These are phyloP conservation scores for Thraustotheca clavata DNA, from an alignment of 352 stramenopile genomes.

Conservation along the genomic window DNA sequence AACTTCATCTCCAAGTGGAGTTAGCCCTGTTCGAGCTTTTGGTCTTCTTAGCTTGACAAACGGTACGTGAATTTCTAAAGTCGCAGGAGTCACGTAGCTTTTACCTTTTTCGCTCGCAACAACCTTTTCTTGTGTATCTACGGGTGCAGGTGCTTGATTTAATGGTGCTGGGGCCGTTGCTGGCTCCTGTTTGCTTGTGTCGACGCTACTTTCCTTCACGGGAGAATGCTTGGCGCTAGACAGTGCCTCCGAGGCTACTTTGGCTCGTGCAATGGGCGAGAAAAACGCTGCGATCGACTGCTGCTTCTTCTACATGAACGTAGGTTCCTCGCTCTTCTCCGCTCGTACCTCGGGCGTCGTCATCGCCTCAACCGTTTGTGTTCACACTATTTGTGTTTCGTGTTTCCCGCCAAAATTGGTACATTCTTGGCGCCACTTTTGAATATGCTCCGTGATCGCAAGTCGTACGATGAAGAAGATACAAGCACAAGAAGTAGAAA, in stretches of 20 bases:
- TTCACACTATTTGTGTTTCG: no score
- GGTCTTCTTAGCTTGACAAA: no score
- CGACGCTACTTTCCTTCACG: neutral
- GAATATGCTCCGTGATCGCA: no score
- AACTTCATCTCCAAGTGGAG: no score
- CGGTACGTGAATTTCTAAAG: no score
- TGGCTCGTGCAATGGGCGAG: slow-evolving; percentile 29
- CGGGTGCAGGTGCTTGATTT: neutral
- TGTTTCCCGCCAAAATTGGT: no score
- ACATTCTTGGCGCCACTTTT: no score
- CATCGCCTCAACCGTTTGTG: slow-evolving; percentile 9
- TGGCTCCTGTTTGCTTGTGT: slow-evolving; percentile 1
- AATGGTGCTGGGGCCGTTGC: neutral
- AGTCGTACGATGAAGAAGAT: no score
- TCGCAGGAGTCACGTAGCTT: no score
- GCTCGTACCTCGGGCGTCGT: slow-evolving; percentile 17
- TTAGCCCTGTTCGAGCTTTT: no score
- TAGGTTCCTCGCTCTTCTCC: neutral
- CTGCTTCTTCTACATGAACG: slow-evolving; percentile 36
- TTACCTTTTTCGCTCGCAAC: no score
- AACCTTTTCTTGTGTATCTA: neutral
- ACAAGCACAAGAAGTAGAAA: no score
- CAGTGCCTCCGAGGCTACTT: neutral
- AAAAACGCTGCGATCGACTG: slow-evolving; percentile 77
- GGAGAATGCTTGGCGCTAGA: neutral